Evolutionary conservation across 306 rosid genomes (phyloP).

Genomic region (Cicer pinnatifidum): DNA sequence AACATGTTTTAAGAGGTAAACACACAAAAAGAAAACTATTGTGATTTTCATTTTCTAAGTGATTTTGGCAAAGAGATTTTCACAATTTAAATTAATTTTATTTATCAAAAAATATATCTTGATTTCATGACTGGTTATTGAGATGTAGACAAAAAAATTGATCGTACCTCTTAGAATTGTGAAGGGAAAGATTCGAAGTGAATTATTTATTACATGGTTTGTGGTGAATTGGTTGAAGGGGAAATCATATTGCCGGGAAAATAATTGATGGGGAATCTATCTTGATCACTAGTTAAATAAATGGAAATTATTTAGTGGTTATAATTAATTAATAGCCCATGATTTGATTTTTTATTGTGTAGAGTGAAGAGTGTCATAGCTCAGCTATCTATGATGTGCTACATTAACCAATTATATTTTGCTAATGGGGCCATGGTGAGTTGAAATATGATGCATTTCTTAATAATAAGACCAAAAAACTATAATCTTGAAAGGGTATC

Average conservation of each 20-base stretch:
- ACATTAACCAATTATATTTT: conserved; percentile 42
- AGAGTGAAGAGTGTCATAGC: conserved; percentile 36
- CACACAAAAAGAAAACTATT: no score
- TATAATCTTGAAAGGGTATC: conserved; percentile 18
- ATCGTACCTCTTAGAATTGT: conserved; percentile 2
- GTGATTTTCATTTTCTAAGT: not conserved
- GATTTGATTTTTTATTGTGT: conserved; percentile 17
- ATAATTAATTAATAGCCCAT: conserved; percentile 32
- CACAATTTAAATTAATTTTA: not conserved
- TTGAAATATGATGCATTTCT: conserved; percentile 36
- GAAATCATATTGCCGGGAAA: conserved; percentile 35
- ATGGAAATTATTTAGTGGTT: conserved; percentile 40
- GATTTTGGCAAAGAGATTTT: not conserved
- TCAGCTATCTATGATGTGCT: conserved; percentile 40
- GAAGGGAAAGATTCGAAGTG: conserved; percentile 40
- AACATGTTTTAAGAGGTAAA: no score
- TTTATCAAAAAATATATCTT: not conserved
- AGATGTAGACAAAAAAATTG: conserved; percentile 9
- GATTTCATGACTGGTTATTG: no score
- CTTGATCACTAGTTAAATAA: conserved; percentile 26
- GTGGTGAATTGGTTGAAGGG: conserved; percentile 2
- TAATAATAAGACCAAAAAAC: conserved; percentile 26
- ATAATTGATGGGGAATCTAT: conserved; percentile 45
- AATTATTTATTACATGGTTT: conserved; percentile 25
- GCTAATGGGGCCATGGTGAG: conserved; percentile 40